Base-by-base conservation (phyloP, 2,329 filamentous ascomycete species). In the Bipolaris bicolor region DNA sequence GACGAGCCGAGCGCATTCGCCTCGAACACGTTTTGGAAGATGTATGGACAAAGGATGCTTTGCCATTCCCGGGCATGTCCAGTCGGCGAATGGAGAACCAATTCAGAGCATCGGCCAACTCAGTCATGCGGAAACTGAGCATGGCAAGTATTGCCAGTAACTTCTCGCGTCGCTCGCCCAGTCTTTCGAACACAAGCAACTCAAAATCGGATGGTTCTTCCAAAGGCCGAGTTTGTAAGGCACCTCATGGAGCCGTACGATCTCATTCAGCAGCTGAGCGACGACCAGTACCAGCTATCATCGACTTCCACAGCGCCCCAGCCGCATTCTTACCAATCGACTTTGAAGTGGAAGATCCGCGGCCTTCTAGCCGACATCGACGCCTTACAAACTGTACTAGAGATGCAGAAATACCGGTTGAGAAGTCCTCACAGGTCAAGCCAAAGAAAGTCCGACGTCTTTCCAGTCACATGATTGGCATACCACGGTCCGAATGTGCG, bases 41-140 rank as follows among this genome's bases (percentile, higher is more conserved):
- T 62, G 86, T 97, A 1, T 97, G 93, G 89, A 96, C 90, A 13
- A 87, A 88, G 49, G 90, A 96, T 54, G 76, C 86, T 16, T 78
- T 97, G 40, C 92, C 92, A 1, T 95, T 90, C 70, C 92, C 93
- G 15, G 92, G 92, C 1, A 93, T 97, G 85, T 85, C 84, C 31
- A 81, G 76, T 75, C 87, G 78, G 75, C 86, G 73, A 75, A 86
- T 79, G 78, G 90, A 96, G 66, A 86, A 90, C 69, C 80, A 91
- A 3, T 88, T 95, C 45, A 84, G 90, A 49, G 86, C 86, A 39
- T 92, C 90, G n/a, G 90, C 92, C 11, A 92, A 91, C 34, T 90
- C 90, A 0, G 86, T 97, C 70, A 96, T 97, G 80, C 86, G 92
- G 50, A 96, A 93, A 73, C 83, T 97, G 61, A 96, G 91, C 76